Percentiles rank a stretch among this genome's conserved stretches.
These are phyloP conservation scores for Grigorovia yakushimaensis DNA, from an alignment of 805 yeast species.

Conservation along the genomic window DNA sequence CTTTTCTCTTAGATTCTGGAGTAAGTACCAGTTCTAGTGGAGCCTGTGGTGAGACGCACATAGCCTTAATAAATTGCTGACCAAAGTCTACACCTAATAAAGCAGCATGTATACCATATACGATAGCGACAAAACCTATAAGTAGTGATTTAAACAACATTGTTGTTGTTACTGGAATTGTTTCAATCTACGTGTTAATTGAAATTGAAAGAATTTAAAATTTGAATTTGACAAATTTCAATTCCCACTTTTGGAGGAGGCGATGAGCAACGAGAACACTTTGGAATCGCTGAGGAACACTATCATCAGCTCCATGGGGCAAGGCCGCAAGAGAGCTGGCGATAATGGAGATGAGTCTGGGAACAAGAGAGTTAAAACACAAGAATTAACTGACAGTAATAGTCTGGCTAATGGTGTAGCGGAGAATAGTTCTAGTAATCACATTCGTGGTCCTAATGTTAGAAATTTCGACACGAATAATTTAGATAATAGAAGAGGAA, in stretches of 20 bases:
- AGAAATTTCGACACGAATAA: background rate
- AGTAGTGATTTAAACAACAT: background rate
- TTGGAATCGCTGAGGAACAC: constrained; percentile 21
- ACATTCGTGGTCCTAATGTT: no score
- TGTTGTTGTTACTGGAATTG: background rate
- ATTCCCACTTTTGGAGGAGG: background rate
- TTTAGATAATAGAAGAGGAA: background rate
- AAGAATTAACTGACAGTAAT: background rate
- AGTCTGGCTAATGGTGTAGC: constrained; percentile 1
- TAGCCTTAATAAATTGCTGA: constrained; percentile 77
- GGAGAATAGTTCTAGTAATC: background rate
- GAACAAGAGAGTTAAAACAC: no score
- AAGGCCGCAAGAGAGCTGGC: background rate
- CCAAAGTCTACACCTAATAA: constrained; percentile 87
- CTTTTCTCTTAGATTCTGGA: constrained; percentile 87
- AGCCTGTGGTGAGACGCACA: constrained; percentile 81
- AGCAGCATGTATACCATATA: constrained; percentile 31
- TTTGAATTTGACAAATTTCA: no score
- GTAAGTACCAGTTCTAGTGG: constrained; percentile 83
- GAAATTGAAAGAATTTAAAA: background rate
- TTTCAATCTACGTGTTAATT: background rate
- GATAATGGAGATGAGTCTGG: background rate
- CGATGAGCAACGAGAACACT: constrained; percentile 6
- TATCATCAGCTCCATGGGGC: constrained; percentile 21
- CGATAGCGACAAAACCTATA: background rate